Base-by-base conservation (phyloP, 2,329 filamentous ascomycete species). In the Aureobasidium sp. region DNA sequence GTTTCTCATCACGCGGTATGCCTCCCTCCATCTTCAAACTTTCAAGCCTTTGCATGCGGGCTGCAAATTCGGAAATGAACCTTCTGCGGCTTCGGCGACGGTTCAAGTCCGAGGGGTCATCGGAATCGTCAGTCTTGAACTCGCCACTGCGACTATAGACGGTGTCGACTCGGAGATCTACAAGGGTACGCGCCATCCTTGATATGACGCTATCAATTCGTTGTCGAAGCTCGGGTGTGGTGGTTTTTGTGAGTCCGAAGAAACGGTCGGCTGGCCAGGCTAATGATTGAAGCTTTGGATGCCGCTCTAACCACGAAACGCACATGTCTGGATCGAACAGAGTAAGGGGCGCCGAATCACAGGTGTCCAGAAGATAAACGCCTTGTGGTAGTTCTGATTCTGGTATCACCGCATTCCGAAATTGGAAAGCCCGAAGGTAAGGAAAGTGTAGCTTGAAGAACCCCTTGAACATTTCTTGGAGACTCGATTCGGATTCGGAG, bases 241-340 rank as follows among this genome's bases (percentile, higher is more conserved):
- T 66, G 2, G 68, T 64, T 16, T 64, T 66, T 3, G 41, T 50
- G 36, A 72, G 68, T 9, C 69, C 69, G 64, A 78, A 79, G 68
- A 80, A 76, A n/a, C 70, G 70, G 47, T 76, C 74, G 63, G 79
- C 72, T 0, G 77, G 77, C 77, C 77, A 80, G 5, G 74, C 75
- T 14, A 80, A 68, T 54, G 75, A 79, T 54, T 75, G 69, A 13
- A 79, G 67, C 25, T 75, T 76, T 0, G 69, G 66, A 59, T 80
- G 78, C 11, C 70, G 70, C 64, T 79, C 78, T 64, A 80, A 67
- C 57, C 79, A 79, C 0, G 67, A 67, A 2, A 79, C 65, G 53
- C 76, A 75, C 32, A 62, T 37, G 9, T 59, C 57, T 27, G 42
- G 10, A 5, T 27, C 51, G 7, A 37, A 21, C 3, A 11, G 6